Evolutionary conservation across 1,139 yeast genomes (phyloP).

Genomic region (Magnusiomyces fungicola): DNA sequence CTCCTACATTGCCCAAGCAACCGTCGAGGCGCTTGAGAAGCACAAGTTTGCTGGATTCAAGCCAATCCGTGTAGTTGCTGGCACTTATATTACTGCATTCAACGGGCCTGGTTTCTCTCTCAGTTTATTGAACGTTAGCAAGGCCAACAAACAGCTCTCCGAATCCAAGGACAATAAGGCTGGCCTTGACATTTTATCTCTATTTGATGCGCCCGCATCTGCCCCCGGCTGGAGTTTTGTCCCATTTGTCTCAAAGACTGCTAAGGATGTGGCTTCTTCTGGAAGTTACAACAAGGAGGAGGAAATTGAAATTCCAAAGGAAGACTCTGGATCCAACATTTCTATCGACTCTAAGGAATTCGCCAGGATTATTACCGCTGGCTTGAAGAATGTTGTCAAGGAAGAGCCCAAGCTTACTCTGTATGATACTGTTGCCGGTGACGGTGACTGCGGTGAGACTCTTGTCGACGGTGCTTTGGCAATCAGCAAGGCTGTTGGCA

Average conservation of each 20-base stretch:
- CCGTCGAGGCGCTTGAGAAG: constrained; percentile 38
- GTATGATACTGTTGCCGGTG: constrained; percentile 87
- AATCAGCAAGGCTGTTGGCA: constrained; percentile 44
- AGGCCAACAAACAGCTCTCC: constrained; percentile 27
- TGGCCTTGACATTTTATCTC: constrained; percentile 34
- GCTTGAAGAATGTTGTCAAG: constrained; percentile 45
- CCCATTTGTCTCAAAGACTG: constrained; percentile 32
- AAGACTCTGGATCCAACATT: constrained; percentile 32
- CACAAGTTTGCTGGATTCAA: constrained; percentile 46
- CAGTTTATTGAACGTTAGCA: constrained; percentile 61
- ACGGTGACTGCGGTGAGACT: constrained; percentile 96
- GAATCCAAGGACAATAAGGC: constrained; percentile 18
- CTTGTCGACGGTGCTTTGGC: constrained; percentile 76
- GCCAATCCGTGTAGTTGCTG: constrained; percentile 62
- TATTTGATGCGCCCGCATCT: constrained; percentile 61
- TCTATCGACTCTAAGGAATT: constrained; percentile 39
- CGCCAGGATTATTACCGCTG: constrained; percentile 38
- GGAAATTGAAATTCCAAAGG: constrained; percentile 14
- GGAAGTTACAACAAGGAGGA: constrained; percentile 19
- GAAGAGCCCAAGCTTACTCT: constrained; percentile 76
- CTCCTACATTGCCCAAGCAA: constrained; percentile 51
- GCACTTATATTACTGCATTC: constrained; percentile 77
- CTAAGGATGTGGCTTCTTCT: constrained; percentile 36
- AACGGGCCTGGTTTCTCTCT: constrained; percentile 89
- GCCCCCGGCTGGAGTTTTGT: constrained; percentile 75